Conservation (phyloP, 129 eudicot species). For the Dittrichia graveolens region DNA sequence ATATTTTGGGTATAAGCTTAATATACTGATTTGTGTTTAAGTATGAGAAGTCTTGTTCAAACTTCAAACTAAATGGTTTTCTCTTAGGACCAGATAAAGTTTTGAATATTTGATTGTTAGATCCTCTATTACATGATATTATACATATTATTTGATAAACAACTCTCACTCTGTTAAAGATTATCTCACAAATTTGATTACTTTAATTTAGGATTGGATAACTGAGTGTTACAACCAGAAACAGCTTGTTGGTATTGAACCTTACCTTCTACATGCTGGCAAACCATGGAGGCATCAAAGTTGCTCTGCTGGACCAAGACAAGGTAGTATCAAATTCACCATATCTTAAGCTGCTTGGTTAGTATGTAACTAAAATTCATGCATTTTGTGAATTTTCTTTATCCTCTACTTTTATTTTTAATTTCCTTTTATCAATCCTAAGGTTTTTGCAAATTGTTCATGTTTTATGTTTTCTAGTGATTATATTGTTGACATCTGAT, state of each 20-base stretch:
- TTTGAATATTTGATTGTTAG: neutral
- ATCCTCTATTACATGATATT: conserved; percentile 5
- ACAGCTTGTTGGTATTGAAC: conserved; percentile 82
- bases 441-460: neutral
- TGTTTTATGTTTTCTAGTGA: conserved; percentile 5
- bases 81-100: neutral
- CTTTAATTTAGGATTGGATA: conserved; percentile 70
- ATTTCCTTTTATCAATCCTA: neutral
- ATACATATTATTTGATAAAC: neutral
- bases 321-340: conserved; percentile 38
- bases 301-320: conserved; percentile 43
- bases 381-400: neutral
- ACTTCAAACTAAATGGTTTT: conserved; percentile 1
- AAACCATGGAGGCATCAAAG: conserved; percentile 79
- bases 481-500: conserved; percentile 19
- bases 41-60: neutral
- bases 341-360: neutral
- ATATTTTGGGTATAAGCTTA: too few species aligned
- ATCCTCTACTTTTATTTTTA: neutral
- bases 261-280: conserved; percentile 82
- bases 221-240: conserved; percentile 66
- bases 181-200: conserved; percentile 20
- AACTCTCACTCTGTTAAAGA: neutral
- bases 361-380: neutral
- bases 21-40: neutral